A percentile compares a stretch with the other conserved stretches of the same genome.
phyloP scores from a whole-genome alignment of 441 rosid species.

The Pelargonium cotyledonis region DNA sequence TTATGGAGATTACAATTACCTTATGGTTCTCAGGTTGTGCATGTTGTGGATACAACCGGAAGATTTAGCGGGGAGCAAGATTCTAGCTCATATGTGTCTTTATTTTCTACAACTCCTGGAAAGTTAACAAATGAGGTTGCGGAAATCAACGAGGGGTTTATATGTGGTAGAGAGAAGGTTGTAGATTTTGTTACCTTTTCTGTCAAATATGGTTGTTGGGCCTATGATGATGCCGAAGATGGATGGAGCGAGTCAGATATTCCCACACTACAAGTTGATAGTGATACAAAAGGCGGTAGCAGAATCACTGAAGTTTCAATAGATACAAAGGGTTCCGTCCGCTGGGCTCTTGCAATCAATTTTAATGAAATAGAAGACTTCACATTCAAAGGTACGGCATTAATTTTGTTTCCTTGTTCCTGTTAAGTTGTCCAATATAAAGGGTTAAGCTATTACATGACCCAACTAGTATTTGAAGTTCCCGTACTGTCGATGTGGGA shows the following conservation, averaged over 20 bases:
- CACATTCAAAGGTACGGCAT: slow-evolving; percentile 40
- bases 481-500: too few relatives aligned
- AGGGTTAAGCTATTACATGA: too few relatives aligned
- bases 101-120: slow-evolving; percentile 89
- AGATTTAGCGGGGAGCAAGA: slow-evolving; percentile 36
- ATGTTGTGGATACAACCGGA: slow-evolving; percentile 69
- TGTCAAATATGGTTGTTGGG: slow-evolving; percentile 68
- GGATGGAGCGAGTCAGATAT: slow-evolving; percentile 74
- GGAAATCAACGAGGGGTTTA: slow-evolving; percentile 56
- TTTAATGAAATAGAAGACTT: slow-evolving; percentile 68
- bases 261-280: slow-evolving; percentile 44
- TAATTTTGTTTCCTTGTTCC: neutral
- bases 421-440: neutral
- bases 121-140: slow-evolving; percentile 63
- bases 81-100: slow-evolving; percentile 48
- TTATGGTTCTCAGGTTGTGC: slow-evolving; percentile 64
- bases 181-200: slow-evolving; percentile 70
- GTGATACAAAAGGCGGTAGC: slow-evolving; percentile 34
- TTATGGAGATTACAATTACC: neutral
- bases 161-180: slow-evolving; percentile 60
- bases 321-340: slow-evolving; percentile 57
- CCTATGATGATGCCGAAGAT: slow-evolving; percentile 40
- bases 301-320: slow-evolving; percentile 47
- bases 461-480: too few relatives aligned
- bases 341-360: slow-evolving; percentile 86